phyloP scores from a whole-genome alignment of 1,284 basidiomycete genomes.

The Ceratobasidium sp. region DNA sequence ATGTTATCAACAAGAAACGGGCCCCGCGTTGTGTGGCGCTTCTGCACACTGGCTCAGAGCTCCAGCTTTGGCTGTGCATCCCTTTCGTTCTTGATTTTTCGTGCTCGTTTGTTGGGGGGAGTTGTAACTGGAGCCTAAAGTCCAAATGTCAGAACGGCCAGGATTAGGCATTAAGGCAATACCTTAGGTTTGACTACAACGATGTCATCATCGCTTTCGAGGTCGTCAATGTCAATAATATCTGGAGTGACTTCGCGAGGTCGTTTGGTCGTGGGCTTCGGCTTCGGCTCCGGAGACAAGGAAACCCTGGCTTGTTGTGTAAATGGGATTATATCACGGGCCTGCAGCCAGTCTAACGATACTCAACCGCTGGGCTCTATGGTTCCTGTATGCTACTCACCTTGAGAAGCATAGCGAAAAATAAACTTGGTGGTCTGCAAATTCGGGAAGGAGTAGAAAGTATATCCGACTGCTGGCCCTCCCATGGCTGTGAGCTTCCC shows the following conservation, averaged over 20 bases:
- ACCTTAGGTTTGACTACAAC: neutral
- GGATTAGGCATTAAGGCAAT: no score
- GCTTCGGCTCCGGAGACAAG: neutral
- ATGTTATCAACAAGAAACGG: no score
- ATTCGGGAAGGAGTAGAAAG: neutral
- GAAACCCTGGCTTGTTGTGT: neutral
- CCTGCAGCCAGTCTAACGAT: constrained; percentile 16
- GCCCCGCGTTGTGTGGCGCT: no score
- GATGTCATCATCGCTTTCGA: neutral
- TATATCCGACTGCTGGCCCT: no score
- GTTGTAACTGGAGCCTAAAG: neutral
- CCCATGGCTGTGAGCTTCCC: neutral
- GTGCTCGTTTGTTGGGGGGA: neutral
- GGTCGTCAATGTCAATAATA: neutral
- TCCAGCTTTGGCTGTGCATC: constrained; percentile 1
- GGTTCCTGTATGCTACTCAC: neutral
- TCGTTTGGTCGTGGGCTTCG: neutral
- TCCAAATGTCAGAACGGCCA: neutral
- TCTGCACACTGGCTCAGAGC: neutral
- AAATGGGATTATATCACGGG: neutral
- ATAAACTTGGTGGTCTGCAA: neutral
- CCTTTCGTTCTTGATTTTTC: neutral
- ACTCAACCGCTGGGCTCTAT: no score
- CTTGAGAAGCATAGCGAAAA: constrained; percentile 21
- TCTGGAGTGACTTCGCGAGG: no score